Conservation (phyloP, 495 filamentous ascomycete genomes). For the Penicillium waksmanii region DNA sequence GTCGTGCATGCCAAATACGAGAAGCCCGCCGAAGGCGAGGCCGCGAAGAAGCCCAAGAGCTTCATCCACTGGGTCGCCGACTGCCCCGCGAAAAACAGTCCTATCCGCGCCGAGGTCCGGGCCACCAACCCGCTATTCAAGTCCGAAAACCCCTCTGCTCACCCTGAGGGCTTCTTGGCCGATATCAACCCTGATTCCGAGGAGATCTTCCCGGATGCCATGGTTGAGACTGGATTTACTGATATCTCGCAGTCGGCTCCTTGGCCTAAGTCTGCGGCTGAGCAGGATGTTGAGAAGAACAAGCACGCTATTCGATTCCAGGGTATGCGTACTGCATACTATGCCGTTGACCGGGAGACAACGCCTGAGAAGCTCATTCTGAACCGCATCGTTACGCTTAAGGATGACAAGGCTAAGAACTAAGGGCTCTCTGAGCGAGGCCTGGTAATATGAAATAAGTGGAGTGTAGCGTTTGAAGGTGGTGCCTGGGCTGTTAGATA, state of each 20-base stretch:
- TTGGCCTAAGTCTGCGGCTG: conserved; percentile 72
- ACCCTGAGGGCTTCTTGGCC: conserved; percentile 74
- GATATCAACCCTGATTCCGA: conserved; percentile 89
- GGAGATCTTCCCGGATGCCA: conserved; percentile 71
- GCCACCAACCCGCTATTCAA: conserved; percentile 86
- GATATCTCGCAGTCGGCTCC: conserved; percentile 74
- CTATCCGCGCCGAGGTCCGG: conserved; percentile 77
- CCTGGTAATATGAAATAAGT: neutral
- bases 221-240: conserved; percentile 85
- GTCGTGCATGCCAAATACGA: conserved; percentile 45
- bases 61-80: conserved; percentile 86
- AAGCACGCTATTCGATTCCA: conserved; percentile 86
- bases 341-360: conserved; percentile 78
- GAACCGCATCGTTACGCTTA: conserved; percentile 90
- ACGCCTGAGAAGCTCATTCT: conserved; percentile 76
- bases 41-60: conserved; percentile 72
- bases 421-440: conserved; percentile 1
- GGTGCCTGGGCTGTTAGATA: neutral
- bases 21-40: conserved; percentile 52
- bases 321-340: conserved; percentile 88
- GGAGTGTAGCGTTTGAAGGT: neutral
- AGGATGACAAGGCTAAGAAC: conserved; percentile 59
- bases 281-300: conserved; percentile 48
- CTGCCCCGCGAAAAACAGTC: conserved; percentile 59
- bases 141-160: conserved; percentile 72